Evolutionary conservation across 1,284 basidiomycete genomes (phyloP).

Genomic region (Rhodotorula glutinis): DNA sequence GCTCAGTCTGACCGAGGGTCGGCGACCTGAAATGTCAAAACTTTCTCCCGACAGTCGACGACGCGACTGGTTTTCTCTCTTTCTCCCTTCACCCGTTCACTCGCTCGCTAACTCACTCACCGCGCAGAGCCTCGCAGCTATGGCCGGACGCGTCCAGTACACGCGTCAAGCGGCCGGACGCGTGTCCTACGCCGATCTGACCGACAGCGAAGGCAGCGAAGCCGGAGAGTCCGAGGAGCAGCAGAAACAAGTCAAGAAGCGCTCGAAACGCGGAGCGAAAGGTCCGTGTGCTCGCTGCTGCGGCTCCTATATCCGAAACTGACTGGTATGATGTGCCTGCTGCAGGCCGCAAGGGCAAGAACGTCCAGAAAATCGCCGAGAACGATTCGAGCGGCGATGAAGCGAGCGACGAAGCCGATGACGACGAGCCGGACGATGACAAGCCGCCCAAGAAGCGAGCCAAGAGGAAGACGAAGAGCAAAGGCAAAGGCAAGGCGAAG

Average conservation of each 20-base stretch:
- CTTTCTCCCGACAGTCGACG: background rate
- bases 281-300: background rate
- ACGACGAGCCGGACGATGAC: background rate
- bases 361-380: background rate
- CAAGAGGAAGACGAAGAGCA: background rate
- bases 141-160: background rate
- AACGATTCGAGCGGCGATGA: background rate
- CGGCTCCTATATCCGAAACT: background rate
- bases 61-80: background rate
- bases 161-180: background rate
- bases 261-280: background rate
- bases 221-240: background rate
- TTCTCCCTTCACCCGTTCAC: background rate
- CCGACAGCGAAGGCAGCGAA: background rate
- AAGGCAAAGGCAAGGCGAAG: background rate
- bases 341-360: conserved; percentile 2
- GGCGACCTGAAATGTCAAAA: background rate
- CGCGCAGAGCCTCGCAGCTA: background rate
- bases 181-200: background rate
- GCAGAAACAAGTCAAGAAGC: background rate
- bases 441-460: background rate
- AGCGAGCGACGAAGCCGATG: background rate
- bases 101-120: background rate
- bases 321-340: background rate
- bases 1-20: no score